Percentiles rank a stretch among this genome's conserved stretches.
phyloP scores from a whole-genome alignment of 2,329 filamentous ascomycete species.

The Microsporum ferrugineum region DNA sequence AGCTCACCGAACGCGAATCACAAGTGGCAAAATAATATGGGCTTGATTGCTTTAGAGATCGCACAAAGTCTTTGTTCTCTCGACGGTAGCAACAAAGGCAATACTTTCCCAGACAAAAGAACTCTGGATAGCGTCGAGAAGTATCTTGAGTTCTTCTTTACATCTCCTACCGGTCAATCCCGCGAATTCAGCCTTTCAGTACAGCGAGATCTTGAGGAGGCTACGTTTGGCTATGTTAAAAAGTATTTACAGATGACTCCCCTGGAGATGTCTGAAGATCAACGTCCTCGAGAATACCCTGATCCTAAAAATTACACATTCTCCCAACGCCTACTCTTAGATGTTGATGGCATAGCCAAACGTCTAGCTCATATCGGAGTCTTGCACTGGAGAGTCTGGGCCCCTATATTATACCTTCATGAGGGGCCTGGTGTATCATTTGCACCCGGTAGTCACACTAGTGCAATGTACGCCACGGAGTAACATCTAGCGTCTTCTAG shows the following conservation, averaged over 20 bases:
- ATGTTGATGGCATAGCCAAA: slow-evolving; percentile 49
- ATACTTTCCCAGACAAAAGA: slow-evolving; percentile 21
- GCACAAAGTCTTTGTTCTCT: slow-evolving; percentile 22
- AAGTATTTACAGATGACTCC: slow-evolving; percentile 33
- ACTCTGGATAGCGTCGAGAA: slow-evolving; percentile 26
- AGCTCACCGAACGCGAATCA: background rate
- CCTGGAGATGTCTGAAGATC: slow-evolving; percentile 34
- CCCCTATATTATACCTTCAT: slow-evolving; percentile 53
- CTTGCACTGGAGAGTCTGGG: slow-evolving; percentile 86
- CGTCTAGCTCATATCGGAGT: slow-evolving; percentile 72
- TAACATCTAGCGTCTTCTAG: background rate
- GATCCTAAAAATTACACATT: slow-evolving; percentile 10
- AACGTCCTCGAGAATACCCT: slow-evolving; percentile 21
- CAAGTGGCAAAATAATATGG: slow-evolving; percentile 27
- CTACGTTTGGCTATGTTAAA: slow-evolving; percentile 24
- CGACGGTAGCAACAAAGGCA: slow-evolving; percentile 7
- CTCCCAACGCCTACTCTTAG: slow-evolving; percentile 21
- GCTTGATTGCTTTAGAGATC: slow-evolving; percentile 34
- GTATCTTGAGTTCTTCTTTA: slow-evolving; percentile 26
- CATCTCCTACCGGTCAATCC: slow-evolving; percentile 24
- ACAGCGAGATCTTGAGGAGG: slow-evolving; percentile 24
- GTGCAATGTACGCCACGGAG: background rate
- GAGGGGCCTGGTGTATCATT: background rate
- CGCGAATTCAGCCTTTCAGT: slow-evolving; percentile 25
- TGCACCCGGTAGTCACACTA: background rate